Evolutionary conservation across 441 rosid genomes (phyloP).

Genomic region (Eutrema salsugineum): DNA sequence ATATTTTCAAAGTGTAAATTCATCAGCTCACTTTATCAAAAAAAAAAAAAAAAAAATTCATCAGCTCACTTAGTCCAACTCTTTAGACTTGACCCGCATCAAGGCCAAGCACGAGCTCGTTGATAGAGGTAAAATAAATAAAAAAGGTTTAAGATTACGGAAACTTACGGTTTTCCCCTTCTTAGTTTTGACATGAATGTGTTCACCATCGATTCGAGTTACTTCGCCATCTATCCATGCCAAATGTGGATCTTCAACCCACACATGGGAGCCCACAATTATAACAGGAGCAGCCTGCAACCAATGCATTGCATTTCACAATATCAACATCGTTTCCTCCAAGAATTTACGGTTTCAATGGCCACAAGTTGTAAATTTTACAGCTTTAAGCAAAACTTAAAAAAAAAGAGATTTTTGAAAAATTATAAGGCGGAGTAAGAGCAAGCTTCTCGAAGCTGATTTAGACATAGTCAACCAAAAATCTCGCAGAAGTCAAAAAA

Average conservation of each 20-base stretch:
- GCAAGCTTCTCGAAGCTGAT: neutral
- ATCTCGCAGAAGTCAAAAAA: neutral
- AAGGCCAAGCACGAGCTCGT: neutral
- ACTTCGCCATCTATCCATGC: slow-evolving; percentile 77
- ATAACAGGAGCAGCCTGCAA: slow-evolving; percentile 50
- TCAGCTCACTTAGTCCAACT: slow-evolving; percentile 6
- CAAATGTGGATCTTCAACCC: slow-evolving; percentile 64
- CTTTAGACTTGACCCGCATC: neutral
- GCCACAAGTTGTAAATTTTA: neutral
- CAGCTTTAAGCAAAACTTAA: neutral
- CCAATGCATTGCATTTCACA: slow-evolving; percentile 5
- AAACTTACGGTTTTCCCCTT: slow-evolving; percentile 56
- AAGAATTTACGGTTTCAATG: neutral
- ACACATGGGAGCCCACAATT: slow-evolving; percentile 67
- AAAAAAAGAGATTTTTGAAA: neutral
- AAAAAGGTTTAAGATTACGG: neutral
- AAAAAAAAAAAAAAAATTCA: too few relatives aligned
- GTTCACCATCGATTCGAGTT: slow-evolving; percentile 41
- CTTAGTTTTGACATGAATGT: slow-evolving; percentile 43
- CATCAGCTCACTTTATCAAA: slow-evolving; percentile 7
- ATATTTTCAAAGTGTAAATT: neutral
- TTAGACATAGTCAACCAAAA: slow-evolving; percentile 21
- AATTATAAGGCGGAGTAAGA: neutral
- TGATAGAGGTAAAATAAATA: neutral
- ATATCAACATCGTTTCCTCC: neutral